Conservation (phyloP, 805 yeast genomes). For the Candida fluviatilis region DNA sequence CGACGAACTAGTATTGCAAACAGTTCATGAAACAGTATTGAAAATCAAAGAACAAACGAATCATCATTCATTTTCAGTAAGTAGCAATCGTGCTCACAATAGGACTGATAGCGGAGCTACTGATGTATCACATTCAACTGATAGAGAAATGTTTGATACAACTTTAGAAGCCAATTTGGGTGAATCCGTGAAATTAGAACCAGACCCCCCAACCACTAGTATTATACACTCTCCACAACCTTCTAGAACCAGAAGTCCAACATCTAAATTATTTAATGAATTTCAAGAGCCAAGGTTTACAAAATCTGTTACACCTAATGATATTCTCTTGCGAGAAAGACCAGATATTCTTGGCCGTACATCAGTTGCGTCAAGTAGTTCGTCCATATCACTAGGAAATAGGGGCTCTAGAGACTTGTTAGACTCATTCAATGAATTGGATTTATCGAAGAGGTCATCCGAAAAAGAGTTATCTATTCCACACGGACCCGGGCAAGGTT, state of each 20-base stretch:
- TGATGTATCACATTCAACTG: conserved; percentile 10
- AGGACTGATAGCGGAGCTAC: conserved; percentile 11
- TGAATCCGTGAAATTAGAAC: conserved; percentile 2
- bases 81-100: conserved; percentile 5
- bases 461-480: conserved; percentile 9
- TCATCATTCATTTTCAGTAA: conserved; percentile 3
- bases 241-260: conserved; percentile 26
- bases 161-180: not conserved
- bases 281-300: conserved; percentile 12
- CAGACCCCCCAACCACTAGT: not conserved
- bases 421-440: conserved; percentile 25
- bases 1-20: conserved; percentile 58
- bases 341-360: conserved; percentile 12
- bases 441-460: conserved; percentile 19
- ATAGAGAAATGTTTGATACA: conserved; percentile 5
- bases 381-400: conserved; percentile 5
- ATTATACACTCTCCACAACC: conserved; percentile 27
- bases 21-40: conserved; percentile 60
- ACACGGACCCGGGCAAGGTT: conserved; percentile 3
- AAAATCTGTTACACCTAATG: conserved; percentile 45
- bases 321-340: conserved; percentile 28
- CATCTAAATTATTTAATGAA: conserved; percentile 6
- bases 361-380: conserved; percentile 13
- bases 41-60: conserved; percentile 42
- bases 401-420: conserved; percentile 20